Conservation (phyloP, 148 eudicot species). For the Rhododendron ovatum region DNA sequence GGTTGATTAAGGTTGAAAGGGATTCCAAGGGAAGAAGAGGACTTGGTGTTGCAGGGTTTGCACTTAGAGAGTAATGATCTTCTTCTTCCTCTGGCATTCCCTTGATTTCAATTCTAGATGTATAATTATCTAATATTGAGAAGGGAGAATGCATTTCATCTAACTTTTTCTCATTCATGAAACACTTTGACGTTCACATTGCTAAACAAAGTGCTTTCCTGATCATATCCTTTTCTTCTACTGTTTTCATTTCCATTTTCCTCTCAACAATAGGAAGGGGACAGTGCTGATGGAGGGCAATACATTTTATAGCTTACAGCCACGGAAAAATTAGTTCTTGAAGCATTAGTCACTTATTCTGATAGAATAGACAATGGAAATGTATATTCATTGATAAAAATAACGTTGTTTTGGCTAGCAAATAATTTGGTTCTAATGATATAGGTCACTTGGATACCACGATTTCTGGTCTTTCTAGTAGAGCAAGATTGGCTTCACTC, state of each 20-base stretch:
- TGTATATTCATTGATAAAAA: background rate
- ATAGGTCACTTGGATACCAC: background rate
- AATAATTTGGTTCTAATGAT: background rate
- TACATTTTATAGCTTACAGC: background rate
- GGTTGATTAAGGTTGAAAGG: constrained; percentile 28
- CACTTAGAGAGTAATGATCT: constrained; percentile 23
- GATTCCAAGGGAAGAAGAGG: constrained; percentile 9
- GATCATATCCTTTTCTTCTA: background rate
- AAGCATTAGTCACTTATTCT: background rate
- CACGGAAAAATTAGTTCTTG: background rate
- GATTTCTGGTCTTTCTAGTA: background rate
- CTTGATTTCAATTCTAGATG: background rate
- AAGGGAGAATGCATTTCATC: background rate
- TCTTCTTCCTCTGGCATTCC: background rate
- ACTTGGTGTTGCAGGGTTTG: constrained; percentile 32
- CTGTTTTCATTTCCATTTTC: background rate
- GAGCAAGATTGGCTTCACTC: background rate
- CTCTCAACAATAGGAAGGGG: background rate
- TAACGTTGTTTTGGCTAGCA: background rate
- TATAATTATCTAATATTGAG: background rate
- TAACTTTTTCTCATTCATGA: background rate
- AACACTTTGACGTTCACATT: background rate
- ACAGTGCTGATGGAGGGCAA: background rate
- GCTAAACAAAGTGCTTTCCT: background rate
- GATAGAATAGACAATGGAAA: background rate